These are phyloP conservation scores for Pyrenochaeta sp. DNA, from an alignment of 2,329 filamentous ascomycete genomes.

Conservation along the genomic window DNA sequence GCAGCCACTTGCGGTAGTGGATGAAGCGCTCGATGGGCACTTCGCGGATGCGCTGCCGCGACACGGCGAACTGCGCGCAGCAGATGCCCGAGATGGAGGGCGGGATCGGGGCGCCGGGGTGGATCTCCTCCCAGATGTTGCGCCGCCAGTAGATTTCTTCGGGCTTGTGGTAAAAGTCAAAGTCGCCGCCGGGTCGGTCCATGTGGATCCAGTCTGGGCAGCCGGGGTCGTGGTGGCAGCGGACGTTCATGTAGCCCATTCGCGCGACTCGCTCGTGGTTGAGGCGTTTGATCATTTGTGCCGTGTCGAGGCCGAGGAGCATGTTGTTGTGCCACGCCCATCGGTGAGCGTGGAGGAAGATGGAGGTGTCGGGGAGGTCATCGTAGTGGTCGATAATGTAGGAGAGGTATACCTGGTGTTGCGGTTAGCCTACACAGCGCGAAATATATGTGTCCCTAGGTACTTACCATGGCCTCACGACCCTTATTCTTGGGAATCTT, in stretches of 20 bases:
- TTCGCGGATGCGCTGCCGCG: conserved; percentile 56
- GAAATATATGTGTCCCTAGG: no score
- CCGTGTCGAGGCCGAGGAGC: conserved; percentile 59
- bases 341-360: conserved; percentile 66
- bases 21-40: conserved; percentile 60
- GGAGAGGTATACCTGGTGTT: conserved; percentile 59
- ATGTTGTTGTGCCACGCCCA: conserved; percentile 68
- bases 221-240: conserved; percentile 65
- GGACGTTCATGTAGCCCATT: conserved; percentile 66
- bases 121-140: conserved; percentile 51
- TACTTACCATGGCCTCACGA: conserved; percentile 63
- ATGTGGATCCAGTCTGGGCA: conserved; percentile 66
- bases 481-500: conserved; percentile 67
- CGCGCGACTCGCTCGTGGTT: conserved; percentile 60
- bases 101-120: conserved; percentile 49
- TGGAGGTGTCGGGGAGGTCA: conserved; percentile 63
- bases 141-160: conserved; percentile 47
- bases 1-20: conserved; percentile 62
- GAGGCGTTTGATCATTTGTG: conserved; percentile 59
- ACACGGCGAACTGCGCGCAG: conserved; percentile 65
- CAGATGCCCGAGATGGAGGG: conserved; percentile 55
- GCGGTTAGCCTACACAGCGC: conserved; percentile 9
- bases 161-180: conserved; percentile 49
- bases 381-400: conserved; percentile 71
- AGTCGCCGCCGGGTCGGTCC: conserved; percentile 49